Evolutionary conservation across 1,139 yeast species (phyloP).

Genomic region (Tardiomyces blankii): DNA sequence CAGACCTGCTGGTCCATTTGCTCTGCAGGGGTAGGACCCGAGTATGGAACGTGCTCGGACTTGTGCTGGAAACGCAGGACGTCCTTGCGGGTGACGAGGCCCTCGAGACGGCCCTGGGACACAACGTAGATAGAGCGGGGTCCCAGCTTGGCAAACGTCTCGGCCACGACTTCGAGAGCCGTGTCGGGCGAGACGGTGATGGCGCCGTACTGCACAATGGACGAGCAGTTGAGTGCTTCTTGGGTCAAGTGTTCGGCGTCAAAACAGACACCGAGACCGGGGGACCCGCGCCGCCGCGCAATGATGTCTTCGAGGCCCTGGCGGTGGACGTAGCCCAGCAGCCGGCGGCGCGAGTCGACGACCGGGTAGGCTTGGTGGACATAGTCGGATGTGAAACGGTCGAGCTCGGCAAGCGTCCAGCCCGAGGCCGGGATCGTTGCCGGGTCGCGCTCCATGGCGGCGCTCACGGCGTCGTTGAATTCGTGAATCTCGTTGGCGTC

Average conservation of each 20-base stretch:
- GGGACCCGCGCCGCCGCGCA: not conserved
- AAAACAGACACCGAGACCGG: not conserved
- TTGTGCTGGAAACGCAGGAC: constrained; percentile 37
- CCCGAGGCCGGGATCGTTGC: not conserved
- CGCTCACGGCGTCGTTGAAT: constrained; percentile 37
- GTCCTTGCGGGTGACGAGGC: constrained; percentile 59
- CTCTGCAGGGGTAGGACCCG: constrained; percentile 1
- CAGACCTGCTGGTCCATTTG: constrained; percentile 3
- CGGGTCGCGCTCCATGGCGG: constrained; percentile 47
- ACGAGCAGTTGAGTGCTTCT: not conserved
- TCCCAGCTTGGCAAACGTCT: constrained; percentile 68
- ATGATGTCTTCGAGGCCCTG: not conserved
- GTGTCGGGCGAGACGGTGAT: constrained; percentile 44
- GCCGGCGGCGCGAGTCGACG: not conserved
- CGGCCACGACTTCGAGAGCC: constrained; percentile 52
- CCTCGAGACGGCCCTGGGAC: constrained; percentile 36
- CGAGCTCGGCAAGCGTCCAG: not conserved
- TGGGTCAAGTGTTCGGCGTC: too few relatives aligned
- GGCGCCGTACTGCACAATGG: constrained; percentile 49
- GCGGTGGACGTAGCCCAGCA: constrained; percentile 9
- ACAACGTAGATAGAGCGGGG: constrained; percentile 67
- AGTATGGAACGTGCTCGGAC: not conserved
- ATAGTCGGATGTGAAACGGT: too few relatives aligned
- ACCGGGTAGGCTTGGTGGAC: not conserved
- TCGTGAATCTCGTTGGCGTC: constrained; percentile 52